Evolutionary conservation across 441 rosid species (phyloP).

Genomic region (Croton laevigatus): DNA sequence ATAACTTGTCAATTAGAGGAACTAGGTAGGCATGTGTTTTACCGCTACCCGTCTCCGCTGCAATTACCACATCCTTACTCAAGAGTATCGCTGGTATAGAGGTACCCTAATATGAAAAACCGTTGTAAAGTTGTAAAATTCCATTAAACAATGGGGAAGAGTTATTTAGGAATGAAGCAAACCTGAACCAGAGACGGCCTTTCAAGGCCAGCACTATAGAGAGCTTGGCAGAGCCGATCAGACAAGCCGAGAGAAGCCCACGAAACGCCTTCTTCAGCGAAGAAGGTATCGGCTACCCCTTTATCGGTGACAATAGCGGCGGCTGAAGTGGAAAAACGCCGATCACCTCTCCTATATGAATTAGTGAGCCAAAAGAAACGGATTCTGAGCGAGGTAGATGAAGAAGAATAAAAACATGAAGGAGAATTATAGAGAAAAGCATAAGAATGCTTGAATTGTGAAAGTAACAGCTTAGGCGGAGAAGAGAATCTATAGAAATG

Average conservation of each 20-base stretch:
- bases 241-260: constrained; percentile 86
- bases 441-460: constrained; percentile 38
- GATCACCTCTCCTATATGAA: constrained; percentile 26
- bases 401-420: constrained; percentile 19
- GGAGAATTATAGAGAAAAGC: constrained; percentile 33
- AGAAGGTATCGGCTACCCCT: constrained; percentile 53
- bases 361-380: constrained; percentile 40
- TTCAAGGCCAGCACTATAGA: constrained; percentile 50
- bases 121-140: neutral
- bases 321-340: constrained; percentile 33
- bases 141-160: neutral
- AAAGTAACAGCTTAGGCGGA: constrained; percentile 38
- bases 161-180: neutral
- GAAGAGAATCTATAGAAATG: constrained; percentile 38
- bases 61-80: constrained; percentile 84
- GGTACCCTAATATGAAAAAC: constrained; percentile 49
- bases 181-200: constrained; percentile 90
- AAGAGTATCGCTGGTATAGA: constrained; percentile 63
- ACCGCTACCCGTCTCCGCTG: constrained; percentile 97
- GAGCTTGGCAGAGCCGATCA: constrained; percentile 55
- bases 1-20: constrained; percentile 64
- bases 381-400: constrained; percentile 25
- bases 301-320: constrained; percentile 31
- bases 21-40: constrained; percentile 80
- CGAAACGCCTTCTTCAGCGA: constrained; percentile 58